Evolutionary conservation across 768 basidiomycete genomes (phyloP).

Genomic region (Gyrodon lividus): DNA sequence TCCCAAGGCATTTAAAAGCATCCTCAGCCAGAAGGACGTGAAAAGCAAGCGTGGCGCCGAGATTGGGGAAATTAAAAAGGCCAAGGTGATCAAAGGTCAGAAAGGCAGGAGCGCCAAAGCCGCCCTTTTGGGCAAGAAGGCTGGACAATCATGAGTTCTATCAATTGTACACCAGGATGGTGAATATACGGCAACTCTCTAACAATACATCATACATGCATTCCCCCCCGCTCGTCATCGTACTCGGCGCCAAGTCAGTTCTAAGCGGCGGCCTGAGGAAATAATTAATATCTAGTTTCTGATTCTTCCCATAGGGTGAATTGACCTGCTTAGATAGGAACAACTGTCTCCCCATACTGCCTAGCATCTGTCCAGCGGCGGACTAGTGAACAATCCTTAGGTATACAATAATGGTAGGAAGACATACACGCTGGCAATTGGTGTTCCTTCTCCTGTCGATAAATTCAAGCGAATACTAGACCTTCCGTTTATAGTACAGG

Average conservation of each 20-base stretch:
- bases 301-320: too few relatives aligned
- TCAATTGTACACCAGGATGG: background rate
- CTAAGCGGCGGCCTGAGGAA: too few relatives aligned
- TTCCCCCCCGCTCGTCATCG: too few relatives aligned
- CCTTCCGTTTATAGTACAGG: constrained; percentile 23
- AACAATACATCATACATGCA: background rate
- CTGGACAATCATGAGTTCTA: constrained; percentile 33
- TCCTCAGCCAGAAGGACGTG: constrained; percentile 43
- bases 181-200: background rate
- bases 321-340: too few relatives aligned
- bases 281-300: too few relatives aligned
- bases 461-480: constrained; percentile 23
- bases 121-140: constrained; percentile 53
- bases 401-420: too few relatives aligned
- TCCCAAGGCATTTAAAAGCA: constrained; percentile 5
- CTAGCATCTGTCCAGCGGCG: too few relatives aligned
- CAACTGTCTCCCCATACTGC: background rate
- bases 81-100: constrained; percentile 35
- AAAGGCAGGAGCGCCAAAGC: constrained; percentile 55
- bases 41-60: constrained; percentile 50
- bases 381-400: too few relatives aligned
- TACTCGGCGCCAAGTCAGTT: too few relatives aligned
- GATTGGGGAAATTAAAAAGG: constrained; percentile 60
- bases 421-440: too few relatives aligned
- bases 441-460: background rate